Percentiles rank a stretch among this genome's conserved stretches.
Conservation (phyloP, 257 asterid species). For the Lavandula angustifolia region DNA sequence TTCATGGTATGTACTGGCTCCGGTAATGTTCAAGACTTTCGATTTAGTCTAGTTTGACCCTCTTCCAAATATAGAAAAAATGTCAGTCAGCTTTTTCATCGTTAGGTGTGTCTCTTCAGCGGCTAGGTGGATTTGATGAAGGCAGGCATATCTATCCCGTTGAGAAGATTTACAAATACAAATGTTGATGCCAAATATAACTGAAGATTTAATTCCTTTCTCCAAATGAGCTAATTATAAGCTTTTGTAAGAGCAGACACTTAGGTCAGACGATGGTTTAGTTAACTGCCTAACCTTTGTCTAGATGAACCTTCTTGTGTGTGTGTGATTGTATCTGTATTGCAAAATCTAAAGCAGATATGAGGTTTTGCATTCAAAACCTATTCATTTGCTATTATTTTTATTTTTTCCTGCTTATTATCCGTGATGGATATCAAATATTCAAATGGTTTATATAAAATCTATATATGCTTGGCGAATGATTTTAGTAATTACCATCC, state of each 20-base stretch:
- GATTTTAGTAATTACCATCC: no score
- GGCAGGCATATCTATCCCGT: slow-evolving; percentile 37
- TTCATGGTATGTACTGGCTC: slow-evolving; percentile 45
- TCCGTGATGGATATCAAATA: no score
- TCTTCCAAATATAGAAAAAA: slow-evolving; percentile 28
- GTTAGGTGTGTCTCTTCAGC: slow-evolving; percentile 43
- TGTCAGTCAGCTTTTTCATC: slow-evolving; percentile 38
- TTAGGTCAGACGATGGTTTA: slow-evolving; percentile 23
- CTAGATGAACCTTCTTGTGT: slow-evolving; percentile 25
- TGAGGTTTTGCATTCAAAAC: slow-evolving; percentile 26
- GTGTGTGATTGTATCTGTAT: slow-evolving; percentile 16
- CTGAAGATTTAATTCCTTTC: slow-evolving; percentile 17
- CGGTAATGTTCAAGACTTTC: slow-evolving; percentile 30
- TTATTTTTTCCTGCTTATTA: no score
- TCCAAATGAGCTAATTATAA: slow-evolving; percentile 29
- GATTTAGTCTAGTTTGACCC: slow-evolving; percentile 35
- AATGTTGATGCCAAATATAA: slow-evolving; percentile 24
- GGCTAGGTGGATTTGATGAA: slow-evolving; percentile 43
- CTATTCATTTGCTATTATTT: background rate
- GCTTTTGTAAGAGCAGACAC: slow-evolving; percentile 25
- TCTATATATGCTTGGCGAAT: background rate
- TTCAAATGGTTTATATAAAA: background rate
- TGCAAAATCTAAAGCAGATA: slow-evolving; percentile 25
- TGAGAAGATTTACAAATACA: slow-evolving; percentile 32
- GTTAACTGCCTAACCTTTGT: slow-evolving; percentile 29